Conservation (phyloP, 441 rosid genomes). For the Codiaeum variegatum region DNA sequence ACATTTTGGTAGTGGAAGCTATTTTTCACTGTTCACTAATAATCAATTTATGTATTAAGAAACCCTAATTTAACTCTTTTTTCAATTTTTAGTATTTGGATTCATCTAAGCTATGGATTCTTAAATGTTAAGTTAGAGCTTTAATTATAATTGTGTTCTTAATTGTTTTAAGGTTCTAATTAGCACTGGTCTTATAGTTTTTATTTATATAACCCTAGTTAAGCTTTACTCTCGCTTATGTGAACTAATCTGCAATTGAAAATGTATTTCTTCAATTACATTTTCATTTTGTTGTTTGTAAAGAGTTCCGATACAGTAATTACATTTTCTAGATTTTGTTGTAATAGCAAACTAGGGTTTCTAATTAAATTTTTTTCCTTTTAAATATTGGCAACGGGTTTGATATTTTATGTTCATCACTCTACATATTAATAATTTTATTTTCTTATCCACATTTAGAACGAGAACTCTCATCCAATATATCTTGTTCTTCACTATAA, state of each 20-base stretch:
- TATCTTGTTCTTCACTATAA: neutral
- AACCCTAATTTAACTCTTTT: slow-evolving; percentile 44
- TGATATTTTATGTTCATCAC: slow-evolving; percentile 61
- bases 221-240: slow-evolving; percentile 25
- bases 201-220: slow-evolving; percentile 48
- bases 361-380: slow-evolving; percentile 18
- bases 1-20: slow-evolving; percentile 25
- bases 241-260: slow-evolving; percentile 26
- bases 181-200: slow-evolving; percentile 20
- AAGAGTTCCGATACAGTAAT: slow-evolving; percentile 9
- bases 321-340: slow-evolving; percentile 21
- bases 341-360: slow-evolving; percentile 56
- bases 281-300: slow-evolving; percentile 19
- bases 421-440: neutral
- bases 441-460: slow-evolving; percentile 14
- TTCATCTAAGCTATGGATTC: slow-evolving; percentile 19
- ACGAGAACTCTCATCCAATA: slow-evolving; percentile 4
- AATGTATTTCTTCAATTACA: slow-evolving; percentile 18
- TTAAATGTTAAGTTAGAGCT: slow-evolving; percentile 12
- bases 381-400: slow-evolving; percentile 14
- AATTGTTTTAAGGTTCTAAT: slow-evolving; percentile 11
- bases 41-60: slow-evolving; percentile 23
- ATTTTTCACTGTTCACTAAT: slow-evolving; percentile 36
- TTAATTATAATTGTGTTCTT: slow-evolving; percentile 25
- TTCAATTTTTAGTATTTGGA: slow-evolving; percentile 27